Evolutionary conservation across 257 asterid genomes (phyloP).

Genomic region (Cruciata laevipes): DNA sequence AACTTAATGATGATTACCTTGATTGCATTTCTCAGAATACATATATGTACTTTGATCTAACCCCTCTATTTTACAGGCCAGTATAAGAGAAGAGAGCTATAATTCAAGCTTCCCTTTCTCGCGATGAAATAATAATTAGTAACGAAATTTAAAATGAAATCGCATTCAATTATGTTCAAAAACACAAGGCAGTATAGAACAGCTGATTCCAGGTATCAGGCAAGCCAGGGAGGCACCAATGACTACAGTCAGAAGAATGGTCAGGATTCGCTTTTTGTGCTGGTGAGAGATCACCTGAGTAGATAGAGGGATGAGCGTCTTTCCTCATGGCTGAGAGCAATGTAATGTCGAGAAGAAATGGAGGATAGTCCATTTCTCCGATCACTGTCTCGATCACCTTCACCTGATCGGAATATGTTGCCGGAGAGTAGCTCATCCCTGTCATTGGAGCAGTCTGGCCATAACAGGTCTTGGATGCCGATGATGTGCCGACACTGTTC

Average conservation of each 20-base stretch:
- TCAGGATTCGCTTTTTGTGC: conserved; percentile 78
- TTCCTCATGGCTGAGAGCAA: conserved; percentile 82
- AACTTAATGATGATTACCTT: background rate
- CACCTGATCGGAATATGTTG: conserved; percentile 54
- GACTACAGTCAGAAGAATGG: conserved; percentile 86
- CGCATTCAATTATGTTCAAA: conserved; percentile 13
- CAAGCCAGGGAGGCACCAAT: conserved; percentile 97
- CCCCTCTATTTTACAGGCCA: conserved; percentile 9
- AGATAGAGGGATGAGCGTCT: conserved; percentile 94
- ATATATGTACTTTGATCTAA: background rate
- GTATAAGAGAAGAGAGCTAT: background rate
- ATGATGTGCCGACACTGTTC: conserved; percentile 44
- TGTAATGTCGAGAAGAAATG: conserved; percentile 79
- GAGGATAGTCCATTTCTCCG: conserved; percentile 56
- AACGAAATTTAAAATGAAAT: background rate
- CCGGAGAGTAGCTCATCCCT: conserved; percentile 36
- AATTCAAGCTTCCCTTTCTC: conserved; percentile 12
- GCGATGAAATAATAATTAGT: background rate
- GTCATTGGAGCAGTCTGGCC: conserved; percentile 69
- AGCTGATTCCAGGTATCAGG: conserved; percentile 98
- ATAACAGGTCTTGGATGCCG: conserved; percentile 66
- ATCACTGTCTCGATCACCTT: conserved; percentile 47
- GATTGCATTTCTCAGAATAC: background rate
- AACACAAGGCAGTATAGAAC: conserved; percentile 61
- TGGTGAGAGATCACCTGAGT: conserved; percentile 69